These are phyloP conservation scores for Trichosporon asahii DNA, from an alignment of 1,284 basidiomycete genomes.

Conservation along the genomic window DNA sequence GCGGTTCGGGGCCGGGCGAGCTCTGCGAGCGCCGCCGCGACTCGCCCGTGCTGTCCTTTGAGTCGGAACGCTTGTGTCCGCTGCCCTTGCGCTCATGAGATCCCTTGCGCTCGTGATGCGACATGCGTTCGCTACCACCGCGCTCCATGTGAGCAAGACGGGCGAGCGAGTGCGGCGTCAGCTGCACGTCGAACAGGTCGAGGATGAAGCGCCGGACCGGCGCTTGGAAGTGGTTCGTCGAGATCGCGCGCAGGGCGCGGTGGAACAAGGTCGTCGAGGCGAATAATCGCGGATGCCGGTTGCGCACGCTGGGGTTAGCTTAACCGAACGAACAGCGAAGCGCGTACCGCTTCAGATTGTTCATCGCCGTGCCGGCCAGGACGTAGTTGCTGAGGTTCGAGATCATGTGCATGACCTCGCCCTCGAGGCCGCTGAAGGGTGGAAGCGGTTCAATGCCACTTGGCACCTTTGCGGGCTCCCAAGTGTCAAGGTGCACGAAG, in stretches of 20 bases:
- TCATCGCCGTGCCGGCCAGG: constrained; percentile 86
- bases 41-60: constrained; percentile 5
- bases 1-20: constrained; percentile 20
- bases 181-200: constrained; percentile 81
- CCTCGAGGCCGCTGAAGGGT: constrained; percentile 67
- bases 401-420: constrained; percentile 83
- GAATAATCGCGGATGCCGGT: constrained; percentile 64
- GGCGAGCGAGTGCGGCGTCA: constrained; percentile 50
- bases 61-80: neutral
- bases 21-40: constrained; percentile 14
- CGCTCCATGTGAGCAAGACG: constrained; percentile 35
- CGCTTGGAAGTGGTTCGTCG: constrained; percentile 79
- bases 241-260: constrained; percentile 78
- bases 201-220: constrained; percentile 87
- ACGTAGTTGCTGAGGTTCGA: constrained; percentile 95
- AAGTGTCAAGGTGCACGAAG: constrained; percentile 78
- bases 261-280: constrained; percentile 73
- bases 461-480: constrained; percentile 56
- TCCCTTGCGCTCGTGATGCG: neutral
- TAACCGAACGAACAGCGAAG: neutral
- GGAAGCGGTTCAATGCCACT: constrained; percentile 57
- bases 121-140: constrained; percentile 8
- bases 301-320: constrained; percentile 64
- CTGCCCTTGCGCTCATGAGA: neutral
- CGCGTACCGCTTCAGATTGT: constrained; percentile 72